Evolutionary conservation across 78 protist species (phyloP), one percentile per base, ranked within the genome.

Genomic region (Dictyostelium brefeldianum): DNA sequence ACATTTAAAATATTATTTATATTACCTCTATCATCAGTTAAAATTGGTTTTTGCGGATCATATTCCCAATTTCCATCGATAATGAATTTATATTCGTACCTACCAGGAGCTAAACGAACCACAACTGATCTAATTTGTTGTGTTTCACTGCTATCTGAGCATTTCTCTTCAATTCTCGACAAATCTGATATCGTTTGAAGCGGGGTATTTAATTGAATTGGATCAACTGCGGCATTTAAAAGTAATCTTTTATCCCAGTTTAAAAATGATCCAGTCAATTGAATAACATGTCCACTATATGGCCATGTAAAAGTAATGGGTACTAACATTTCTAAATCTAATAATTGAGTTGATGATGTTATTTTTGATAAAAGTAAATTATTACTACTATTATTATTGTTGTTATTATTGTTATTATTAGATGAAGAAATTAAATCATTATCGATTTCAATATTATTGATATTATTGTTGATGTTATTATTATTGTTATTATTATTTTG

Each of bases 281-380:
- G 93, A 87, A 87, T 87, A 87, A 87, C 93, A 87, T 87, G 83
- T 9, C 93, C 93, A 87, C 93, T 77, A 87, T 87, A 87, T 87
- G 93, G 93, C 93, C 93, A 87, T 51, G 93, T 87, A 87, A 87
- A 85, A 87, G 93, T 75, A 87, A 87, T 80, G 83, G 93, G 93
- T 87, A 87, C 93, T 77, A 48, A 47, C 8, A 59, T 53, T 87
- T 74, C 83, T 47, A 43, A 83, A 75, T 62, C 64, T 36, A 36
- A 36, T 36, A 36, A 36, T 36, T 36, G 43, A 36, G 43, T n/a
- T 48, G 80, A 48, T 47, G 77, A 15, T 64, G 41, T n/a, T 31
- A 69, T 31, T 53, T 53, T 53, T 31, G 27, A 64, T 43, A 11
- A n/a, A 41, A 22, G 8, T 12, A 27, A 29, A 80, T 59, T 59